phyloP scores from a whole-genome alignment of 2,329 filamentous ascomycete species.

The Aspergillus chevalieri region DNA sequence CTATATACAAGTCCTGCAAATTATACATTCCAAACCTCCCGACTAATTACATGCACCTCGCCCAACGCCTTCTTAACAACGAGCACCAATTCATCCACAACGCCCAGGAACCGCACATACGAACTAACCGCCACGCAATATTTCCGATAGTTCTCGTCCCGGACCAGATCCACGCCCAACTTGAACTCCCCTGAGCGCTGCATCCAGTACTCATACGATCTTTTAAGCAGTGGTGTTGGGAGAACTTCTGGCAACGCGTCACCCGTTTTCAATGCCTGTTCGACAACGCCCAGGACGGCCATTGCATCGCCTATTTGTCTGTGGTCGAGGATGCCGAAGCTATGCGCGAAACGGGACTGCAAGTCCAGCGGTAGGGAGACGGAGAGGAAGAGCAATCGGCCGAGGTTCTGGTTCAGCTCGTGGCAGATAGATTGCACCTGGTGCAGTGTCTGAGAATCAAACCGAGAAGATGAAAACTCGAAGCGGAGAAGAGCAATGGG shows the following conservation, averaged over 20 bases:
- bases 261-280: slow-evolving; percentile 44
- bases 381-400: slow-evolving; percentile 31
- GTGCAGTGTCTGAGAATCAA: slow-evolving; percentile 27
- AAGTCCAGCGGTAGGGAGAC: slow-evolving; percentile 32
- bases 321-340: slow-evolving; percentile 39
- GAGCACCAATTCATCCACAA: slow-evolving; percentile 42
- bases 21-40: not conserved
- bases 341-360: slow-evolving; percentile 34
- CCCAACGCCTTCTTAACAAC: slow-evolving; percentile 41
- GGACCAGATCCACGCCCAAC: slow-evolving; percentile 29
- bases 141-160: slow-evolving; percentile 40
- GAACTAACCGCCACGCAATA: slow-evolving; percentile 44
- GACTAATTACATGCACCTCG: slow-evolving; percentile 31
- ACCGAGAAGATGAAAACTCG: slow-evolving; percentile 36
- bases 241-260: slow-evolving; percentile 45
- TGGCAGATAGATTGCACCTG: slow-evolving; percentile 29
- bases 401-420: slow-evolving; percentile 27
- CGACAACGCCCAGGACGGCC: slow-evolving; percentile 44
- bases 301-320: slow-evolving; percentile 46
- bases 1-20: not conserved
- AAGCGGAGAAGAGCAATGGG: slow-evolving; percentile 30
- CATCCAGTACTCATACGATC: slow-evolving; percentile 24
- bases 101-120: slow-evolving; percentile 40
- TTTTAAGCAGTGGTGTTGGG: slow-evolving; percentile 42
- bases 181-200: slow-evolving; percentile 15